These are phyloP conservation scores for Colletotrichum tropicicola DNA, from an alignment of 2,329 filamentous ascomycete genomes.

Conservation along the genomic window DNA sequence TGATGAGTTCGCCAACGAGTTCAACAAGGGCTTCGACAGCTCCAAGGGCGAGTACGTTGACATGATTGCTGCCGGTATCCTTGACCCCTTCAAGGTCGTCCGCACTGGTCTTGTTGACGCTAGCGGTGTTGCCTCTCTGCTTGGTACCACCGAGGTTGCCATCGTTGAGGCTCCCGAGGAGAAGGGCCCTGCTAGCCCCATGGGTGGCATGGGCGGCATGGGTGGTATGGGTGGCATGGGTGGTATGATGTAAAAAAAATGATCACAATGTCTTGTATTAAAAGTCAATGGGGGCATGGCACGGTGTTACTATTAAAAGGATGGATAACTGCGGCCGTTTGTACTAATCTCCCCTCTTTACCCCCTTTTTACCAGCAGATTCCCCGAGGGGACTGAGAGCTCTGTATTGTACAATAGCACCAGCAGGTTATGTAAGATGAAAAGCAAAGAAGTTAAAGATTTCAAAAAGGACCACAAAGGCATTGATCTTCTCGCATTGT, in stretches of 20 bases:
- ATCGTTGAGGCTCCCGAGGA: constrained; percentile 97
- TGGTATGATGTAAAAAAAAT: constrained; percentile 66
- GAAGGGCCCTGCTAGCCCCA: constrained; percentile 71
- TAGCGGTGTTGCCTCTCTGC: constrained; percentile 93
- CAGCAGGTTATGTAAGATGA: constrained; percentile 31
- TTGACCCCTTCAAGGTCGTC: constrained; percentile 99
- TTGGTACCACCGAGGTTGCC: constrained; percentile 97
- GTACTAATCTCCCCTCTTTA: constrained; percentile 31
- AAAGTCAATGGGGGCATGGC: constrained; percentile 53
- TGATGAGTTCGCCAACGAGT: constrained; percentile 89
- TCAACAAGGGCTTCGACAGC: constrained; percentile 99
- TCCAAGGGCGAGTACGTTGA: constrained; percentile 98
- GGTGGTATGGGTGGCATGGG: constrained; percentile 68
- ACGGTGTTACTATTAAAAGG: constrained; percentile 56
- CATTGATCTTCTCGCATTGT: neutral
- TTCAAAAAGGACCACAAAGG: no score
- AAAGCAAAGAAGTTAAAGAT: no score
- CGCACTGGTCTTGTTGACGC: constrained; percentile 95
- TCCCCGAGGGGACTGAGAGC: constrained; percentile 28
- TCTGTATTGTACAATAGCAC: constrained; percentile 33
- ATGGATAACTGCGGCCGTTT: constrained; percentile 44
- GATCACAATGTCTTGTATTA: constrained; percentile 35
- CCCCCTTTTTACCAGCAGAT: constrained; percentile 24
- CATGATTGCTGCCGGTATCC: constrained; percentile 97
- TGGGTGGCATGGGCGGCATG: constrained; percentile 78